Conservation (phyloP, 176 grass and related monocot genomes). For the Triticum urartu region DNA sequence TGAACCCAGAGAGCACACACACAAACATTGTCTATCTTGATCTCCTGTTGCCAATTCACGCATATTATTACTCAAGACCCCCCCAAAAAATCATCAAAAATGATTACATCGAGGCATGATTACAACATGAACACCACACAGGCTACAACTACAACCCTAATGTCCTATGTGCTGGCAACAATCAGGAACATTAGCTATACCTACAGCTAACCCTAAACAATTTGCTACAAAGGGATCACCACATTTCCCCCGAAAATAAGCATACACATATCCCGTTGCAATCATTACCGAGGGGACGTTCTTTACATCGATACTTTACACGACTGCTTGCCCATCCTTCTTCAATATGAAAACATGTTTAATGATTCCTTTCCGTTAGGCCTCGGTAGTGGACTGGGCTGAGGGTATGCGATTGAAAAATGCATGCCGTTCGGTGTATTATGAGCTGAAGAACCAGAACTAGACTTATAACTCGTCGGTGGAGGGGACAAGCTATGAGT, state of each 20-base stretch:
- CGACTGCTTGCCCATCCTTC: neutral
- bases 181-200: constrained; percentile 32
- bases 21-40: neutral
- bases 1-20: neutral
- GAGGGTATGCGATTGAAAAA: constrained; percentile 28
- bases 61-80: constrained; percentile 24
- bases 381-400: constrained; percentile 45
- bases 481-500: constrained; percentile 40
- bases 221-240: constrained; percentile 45
- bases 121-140: constrained; percentile 35
- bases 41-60: constrained; percentile 4
- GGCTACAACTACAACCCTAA: constrained; percentile 32
- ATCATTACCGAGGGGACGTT: neutral
- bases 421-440: constrained; percentile 36
- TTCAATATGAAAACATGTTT: constrained; percentile 34
- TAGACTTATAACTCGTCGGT: constrained; percentile 33
- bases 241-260: constrained; percentile 20
- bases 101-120: constrained; percentile 33
- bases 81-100: constrained; percentile 29
- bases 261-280: constrained; percentile 19
- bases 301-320: constrained; percentile 28
- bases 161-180: constrained; percentile 30
- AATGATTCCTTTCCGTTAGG: constrained; percentile 47
- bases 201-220: constrained; percentile 49
- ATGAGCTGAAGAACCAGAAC: constrained; percentile 43